phyloP scores from a whole-genome alignment of 768 basidiomycete genomes.

The Serendipita sp. region DNA sequence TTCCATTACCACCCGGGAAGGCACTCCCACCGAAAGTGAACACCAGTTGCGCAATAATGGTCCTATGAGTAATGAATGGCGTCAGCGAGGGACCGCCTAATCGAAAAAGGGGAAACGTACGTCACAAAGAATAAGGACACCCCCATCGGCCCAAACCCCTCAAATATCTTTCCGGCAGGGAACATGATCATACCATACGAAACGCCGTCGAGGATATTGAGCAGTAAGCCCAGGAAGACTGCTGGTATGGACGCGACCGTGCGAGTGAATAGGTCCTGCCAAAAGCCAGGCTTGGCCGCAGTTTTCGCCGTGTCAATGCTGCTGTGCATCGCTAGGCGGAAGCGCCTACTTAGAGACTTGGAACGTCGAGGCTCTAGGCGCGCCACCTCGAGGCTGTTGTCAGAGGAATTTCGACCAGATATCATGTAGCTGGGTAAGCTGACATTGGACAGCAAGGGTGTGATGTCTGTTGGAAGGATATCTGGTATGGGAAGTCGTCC shows the following conservation, averaged over 20 bases:
- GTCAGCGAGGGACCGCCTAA: neutral
- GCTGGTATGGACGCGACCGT: constrained; percentile 44
- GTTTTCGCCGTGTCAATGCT: constrained; percentile 2
- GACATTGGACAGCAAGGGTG: neutral
- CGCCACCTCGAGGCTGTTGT: neutral
- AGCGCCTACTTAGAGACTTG: constrained; percentile 6
- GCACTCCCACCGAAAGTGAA: constrained; percentile 78
- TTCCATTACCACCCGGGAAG: constrained; percentile 81
- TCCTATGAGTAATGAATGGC: constrained; percentile 22
- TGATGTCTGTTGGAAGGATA: neutral
- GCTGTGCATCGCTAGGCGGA: neutral
- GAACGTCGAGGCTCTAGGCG: constrained; percentile 7
- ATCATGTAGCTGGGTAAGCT: neutral
- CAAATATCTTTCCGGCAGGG: constrained; percentile 67
- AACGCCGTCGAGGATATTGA: constrained; percentile 89
- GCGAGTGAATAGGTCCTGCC: neutral
- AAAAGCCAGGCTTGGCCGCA: constrained; percentile 9
- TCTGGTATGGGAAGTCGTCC: neutral
- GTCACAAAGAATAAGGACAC: constrained; percentile 93
- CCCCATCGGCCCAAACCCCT: constrained; percentile 67
- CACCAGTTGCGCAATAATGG: constrained; percentile 65
- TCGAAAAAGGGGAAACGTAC: constrained; percentile 23
- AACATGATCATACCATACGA: constrained; percentile 97
- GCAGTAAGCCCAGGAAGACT: constrained; percentile 62
- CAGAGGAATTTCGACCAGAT: neutral